Base-by-base conservation (phyloP, 1,284 basidiomycete genomes). In the Phenoliferia sp. region DNA sequence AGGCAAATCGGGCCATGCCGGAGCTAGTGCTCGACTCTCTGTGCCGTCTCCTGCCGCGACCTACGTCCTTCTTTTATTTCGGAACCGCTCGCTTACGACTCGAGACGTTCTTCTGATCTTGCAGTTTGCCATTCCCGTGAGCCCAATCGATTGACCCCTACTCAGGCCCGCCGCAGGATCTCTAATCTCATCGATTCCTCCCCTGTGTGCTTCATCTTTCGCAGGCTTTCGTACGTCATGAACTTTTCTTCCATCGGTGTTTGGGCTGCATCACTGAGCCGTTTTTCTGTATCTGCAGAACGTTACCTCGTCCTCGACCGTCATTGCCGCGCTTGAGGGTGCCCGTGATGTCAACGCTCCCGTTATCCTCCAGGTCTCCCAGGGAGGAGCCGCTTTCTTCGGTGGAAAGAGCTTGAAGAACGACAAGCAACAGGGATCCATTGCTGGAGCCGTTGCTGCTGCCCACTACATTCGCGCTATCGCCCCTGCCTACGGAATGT, bases 291-390 rank as follows among this genome's bases (percentile, higher is more conserved):
- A 19, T n/a, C 48, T 56, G 54, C 63, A 76, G 75, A 76, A 76
- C 72, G 65, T 71, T 68, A 76, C 74, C 34, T 94, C 92, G 33
- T 92, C 91, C 7, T 94, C 91, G 59, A 87, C 87, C 64, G 90
- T 87, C 72, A 92, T 93, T 79, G 90, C 90, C 68, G 88, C 86
- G 68, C 87, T 94, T 70, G 92, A 95, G 82, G 92, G 90, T 73
- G 92, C 92, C 65, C 87, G 85, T 69, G 90, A 92, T 81, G 87
- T 92, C 85, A 98, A 99, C 81, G 86, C 94, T 35, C 96, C 95
- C 72, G 94, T 99, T 83, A 98, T 99, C 82, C 84, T 98, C 78
- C 96, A 99, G 81, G 88, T 95, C 75, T 99, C 96, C 67, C 94
- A 99, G 81, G 95, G 95, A 73, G 96, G 96, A 79, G 86, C 88